phyloP scores from a whole-genome alignment of 352 stramenopile species.

The Globisporangium perplexum region DNA sequence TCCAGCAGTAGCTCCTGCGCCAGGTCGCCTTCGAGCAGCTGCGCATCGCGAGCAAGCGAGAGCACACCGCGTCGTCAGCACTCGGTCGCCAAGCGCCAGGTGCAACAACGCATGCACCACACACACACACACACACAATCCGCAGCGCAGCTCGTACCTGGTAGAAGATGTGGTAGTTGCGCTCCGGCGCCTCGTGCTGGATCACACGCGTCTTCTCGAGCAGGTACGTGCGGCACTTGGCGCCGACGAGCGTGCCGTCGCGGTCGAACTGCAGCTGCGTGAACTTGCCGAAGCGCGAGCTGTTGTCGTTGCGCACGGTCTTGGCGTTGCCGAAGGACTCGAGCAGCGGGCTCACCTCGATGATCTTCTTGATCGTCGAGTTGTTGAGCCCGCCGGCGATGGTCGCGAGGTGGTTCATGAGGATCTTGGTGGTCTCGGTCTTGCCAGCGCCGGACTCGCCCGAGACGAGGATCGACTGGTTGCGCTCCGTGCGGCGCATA shows the following conservation, averaged over 20 bases:
- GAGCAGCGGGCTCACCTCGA: slow-evolving; percentile 79
- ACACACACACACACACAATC: neutral
- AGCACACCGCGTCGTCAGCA: neutral
- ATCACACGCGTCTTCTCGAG: slow-evolving; percentile 97
- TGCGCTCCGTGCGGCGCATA: slow-evolving; percentile 58
- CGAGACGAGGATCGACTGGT: slow-evolving; percentile 86
- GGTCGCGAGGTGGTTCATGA: slow-evolving; percentile 83
- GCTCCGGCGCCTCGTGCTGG: slow-evolving; percentile 88
- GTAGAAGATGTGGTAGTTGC: slow-evolving; percentile 98
- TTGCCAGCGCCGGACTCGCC: slow-evolving; percentile 85
- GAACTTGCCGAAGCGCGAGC: slow-evolving; percentile 43
- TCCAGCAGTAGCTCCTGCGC: slow-evolving; percentile 48
- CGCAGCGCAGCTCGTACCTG: slow-evolving; percentile 21
- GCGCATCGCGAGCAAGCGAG: neutral
- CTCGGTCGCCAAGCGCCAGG: too few species aligned
- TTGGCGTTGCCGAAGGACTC: slow-evolving; percentile 80
- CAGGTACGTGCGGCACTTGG: slow-evolving; percentile 95
- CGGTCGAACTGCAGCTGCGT: slow-evolving; percentile 54
- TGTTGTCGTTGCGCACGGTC: slow-evolving; percentile 49
- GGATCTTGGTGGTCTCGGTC: slow-evolving; percentile 86
- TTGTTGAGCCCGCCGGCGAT: slow-evolving; percentile 64
- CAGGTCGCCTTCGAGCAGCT: slow-evolving; percentile 51
- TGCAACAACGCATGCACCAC: too few species aligned
- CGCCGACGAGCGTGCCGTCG: slow-evolving; percentile 81
- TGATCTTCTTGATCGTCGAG: slow-evolving; percentile 76